Conservation (phyloP, 164 flowering plant species). For the Vitis vinifera region ASM3070453v1 NC_081820.1:18684001-18684500, state of each 20-base stretch:
- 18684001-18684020: no score
- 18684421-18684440: no score
- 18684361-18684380: no score
- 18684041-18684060: constrained; percentile 14
- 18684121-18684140: not conserved
- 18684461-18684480: no score
- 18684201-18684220: not conserved
- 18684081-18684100: not conserved
- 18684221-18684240: not conserved
- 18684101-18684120: constrained; percentile 1
- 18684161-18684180: not conserved
- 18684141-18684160: not conserved
- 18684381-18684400: no score
- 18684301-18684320: no score
- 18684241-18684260: not conserved
- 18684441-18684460: no score
- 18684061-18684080: not conserved
- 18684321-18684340: no score
- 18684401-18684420: no score
- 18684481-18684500: no score
- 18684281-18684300: not conserved
- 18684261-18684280: not conserved
- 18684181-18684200: constrained; percentile 1
- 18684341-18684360: no score
- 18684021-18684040: not conserved